These are phyloP conservation scores for Tolypocladium ophioglossoides DNA, from an alignment of 2,329 filamentous ascomycete genomes.

Conservation along the genomic window DNA sequence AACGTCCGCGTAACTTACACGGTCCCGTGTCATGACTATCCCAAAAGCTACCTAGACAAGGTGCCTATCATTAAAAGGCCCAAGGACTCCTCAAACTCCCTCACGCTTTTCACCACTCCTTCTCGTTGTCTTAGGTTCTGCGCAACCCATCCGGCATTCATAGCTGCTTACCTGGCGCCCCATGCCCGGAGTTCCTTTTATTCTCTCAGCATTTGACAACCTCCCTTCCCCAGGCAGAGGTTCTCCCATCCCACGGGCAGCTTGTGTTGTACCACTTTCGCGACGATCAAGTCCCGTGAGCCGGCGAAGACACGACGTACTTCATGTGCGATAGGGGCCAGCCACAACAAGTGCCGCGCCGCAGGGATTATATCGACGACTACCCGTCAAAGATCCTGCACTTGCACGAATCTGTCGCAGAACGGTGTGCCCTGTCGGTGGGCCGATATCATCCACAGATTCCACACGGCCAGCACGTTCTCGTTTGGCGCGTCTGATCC, in stretches of 20 bases:
- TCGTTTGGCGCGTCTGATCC: not conserved
- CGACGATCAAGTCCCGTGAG: not conserved
- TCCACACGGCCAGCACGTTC: not conserved
- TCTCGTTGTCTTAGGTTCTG: conserved; percentile 33
- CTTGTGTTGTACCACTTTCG: conserved; percentile 1
- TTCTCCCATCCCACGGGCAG: not conserved
- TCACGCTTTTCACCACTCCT: conserved; percentile 23
- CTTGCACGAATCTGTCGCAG: conserved; percentile 7
- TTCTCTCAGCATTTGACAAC: not conserved
- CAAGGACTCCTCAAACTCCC: conserved; percentile 18
- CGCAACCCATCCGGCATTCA: conserved; percentile 24
- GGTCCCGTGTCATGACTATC: conserved; percentile 6
- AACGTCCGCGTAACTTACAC: conserved; percentile 3
- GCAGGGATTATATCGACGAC: conserved; percentile 27
- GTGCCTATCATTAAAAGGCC: conserved; percentile 11
- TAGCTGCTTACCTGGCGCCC: conserved; percentile 10
- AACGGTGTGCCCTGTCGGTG: not conserved
- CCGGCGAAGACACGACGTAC: not conserved
- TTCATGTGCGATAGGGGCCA: conserved; percentile 16
- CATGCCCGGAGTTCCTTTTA: conserved; percentile 14
- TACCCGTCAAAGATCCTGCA: conserved; percentile 20
- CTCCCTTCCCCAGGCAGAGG: not conserved
- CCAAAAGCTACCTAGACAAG: not conserved
- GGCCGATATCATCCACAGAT: not conserved
- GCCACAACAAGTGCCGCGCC: conserved; percentile 15